These are phyloP conservation scores for Rhododendron simsii DNA, from an alignment of 148 eudicot species.

Conservation along the genomic window DNA sequence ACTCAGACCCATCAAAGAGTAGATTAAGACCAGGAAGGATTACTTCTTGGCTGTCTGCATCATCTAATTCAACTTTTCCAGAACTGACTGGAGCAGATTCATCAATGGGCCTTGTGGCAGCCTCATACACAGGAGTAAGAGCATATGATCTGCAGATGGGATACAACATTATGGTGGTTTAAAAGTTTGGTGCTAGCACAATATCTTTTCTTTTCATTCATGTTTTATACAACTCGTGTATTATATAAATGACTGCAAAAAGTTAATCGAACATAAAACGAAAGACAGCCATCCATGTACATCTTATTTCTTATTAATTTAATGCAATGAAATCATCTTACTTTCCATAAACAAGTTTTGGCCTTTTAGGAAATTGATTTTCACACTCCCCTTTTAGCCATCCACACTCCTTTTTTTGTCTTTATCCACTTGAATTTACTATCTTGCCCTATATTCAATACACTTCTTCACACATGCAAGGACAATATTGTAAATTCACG, in stretches of 20 bases:
- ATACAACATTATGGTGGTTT: background rate
- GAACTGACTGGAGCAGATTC: constrained; percentile 36
- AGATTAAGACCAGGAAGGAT: constrained; percentile 90
- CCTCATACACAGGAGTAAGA: constrained; percentile 63
- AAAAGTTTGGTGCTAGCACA: background rate
- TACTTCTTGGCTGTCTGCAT: constrained; percentile 73
- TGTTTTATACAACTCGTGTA: too few species aligned
- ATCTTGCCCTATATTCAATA: too few species aligned
- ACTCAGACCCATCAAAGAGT: constrained; percentile 78
- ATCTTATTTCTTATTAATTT: background rate
- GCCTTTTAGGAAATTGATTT: too few species aligned
- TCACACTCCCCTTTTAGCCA: too few species aligned
- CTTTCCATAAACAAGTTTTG: background rate
- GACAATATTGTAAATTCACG: too few species aligned
- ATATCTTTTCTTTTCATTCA: background rate
- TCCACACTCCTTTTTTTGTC: too few species aligned
- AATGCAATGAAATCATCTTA: background rate
- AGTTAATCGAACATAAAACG: background rate
- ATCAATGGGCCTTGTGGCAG: constrained; percentile 58
- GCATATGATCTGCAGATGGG: constrained; percentile 74
- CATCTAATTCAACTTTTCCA: constrained; percentile 65
- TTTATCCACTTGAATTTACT: too few species aligned
- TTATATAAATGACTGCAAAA: background rate
- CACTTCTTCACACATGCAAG: too few species aligned
- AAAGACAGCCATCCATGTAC: background rate